Evolutionary conservation across 2,329 filamentous ascomycete species (phyloP), one percentile per base, ranked within the genome.

Genomic region (Curvularia eragrostidis): DNA sequence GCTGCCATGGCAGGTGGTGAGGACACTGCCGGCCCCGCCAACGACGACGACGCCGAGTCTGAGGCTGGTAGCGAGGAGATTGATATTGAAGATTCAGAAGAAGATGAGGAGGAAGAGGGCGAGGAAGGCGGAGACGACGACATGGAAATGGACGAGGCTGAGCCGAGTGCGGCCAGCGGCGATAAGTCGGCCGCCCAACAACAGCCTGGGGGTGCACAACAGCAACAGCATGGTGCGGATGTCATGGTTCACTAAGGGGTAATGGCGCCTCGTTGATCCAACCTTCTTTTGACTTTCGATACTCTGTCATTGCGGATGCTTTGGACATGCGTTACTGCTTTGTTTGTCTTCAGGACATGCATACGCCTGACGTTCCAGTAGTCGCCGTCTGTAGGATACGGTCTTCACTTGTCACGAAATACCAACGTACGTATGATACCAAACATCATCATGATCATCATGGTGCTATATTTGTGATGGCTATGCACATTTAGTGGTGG

Each of bases 61-160:
- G 90, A 93, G 59, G 89, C 87, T 58, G 90, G 88, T 64, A 91
- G 88, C 69, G 90, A 93, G 74, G 90, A 93, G 74, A 86, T 93
- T 44, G 90, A 92, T 70, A 88, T 87, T 54, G 90, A 93, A 76
- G 91, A 87, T 67, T 87, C 87, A 65, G 89, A 89, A 30, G 88
- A 91, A 23, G 87, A 91, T 18, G 87, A 91, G 26, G 87, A 91
- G 34, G 87, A 89, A 44, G 85, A 85, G 56, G 85, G 79, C 6
- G 86, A 84, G 28, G 87, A 85, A 48, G 85, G 81, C 51, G 73
- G 68, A 47, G 83, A 84, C 38, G 82, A 84, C 39, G 81, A 83
- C 63, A 83, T 85, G 65, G 84, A 85, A 65, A 85, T 85, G 82
- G 84, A 80, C 23, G 83, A 85, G 41, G 83, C 83, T 55, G 78